Base-by-base conservation (phyloP, 352 stramenopile genomes). In the Elongisporangium anandrum region DNA sequence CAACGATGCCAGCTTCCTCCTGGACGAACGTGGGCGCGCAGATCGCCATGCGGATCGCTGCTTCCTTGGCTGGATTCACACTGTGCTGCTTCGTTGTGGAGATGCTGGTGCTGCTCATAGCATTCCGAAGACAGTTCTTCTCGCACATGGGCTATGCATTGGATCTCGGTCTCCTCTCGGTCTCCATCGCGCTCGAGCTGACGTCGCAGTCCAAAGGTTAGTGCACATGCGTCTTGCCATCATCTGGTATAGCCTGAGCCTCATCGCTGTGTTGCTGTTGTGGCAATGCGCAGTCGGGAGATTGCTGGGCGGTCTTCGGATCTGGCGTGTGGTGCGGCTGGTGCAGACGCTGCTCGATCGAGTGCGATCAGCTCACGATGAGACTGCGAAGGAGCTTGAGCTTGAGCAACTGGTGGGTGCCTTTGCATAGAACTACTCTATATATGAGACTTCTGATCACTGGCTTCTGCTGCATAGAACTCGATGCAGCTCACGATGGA, bases 251-350 rank as follows among this genome's bases (percentile, higher is more conserved):
- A 34, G 24, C 3, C 4, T 7, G 24, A 34, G 24, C 24, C 24
- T 34, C 24, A 34, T 34, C 24, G 3, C 24, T 34, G 24, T 34
- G 4, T n/a, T n/a, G n/a, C n/a, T n/a, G n/a, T n/a, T 59, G 51
- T 15, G 66, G 6, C 47, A 49, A 13, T 17, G 53, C 23, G 20
- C 56, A 92, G 80, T 39, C 13, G 34, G 72, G 19, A 69, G 80
- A 12, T 52, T 89, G 22, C 52, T 90, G 1, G 80, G 80, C 0
- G 29, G 87, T 3, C 41, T 92, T 24, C 76, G 82, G 0, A 29
- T 88, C 0, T 92, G 82, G 82, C 68, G 82, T 16, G 69, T 85
- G 7, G 67, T 89, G 54, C 78, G 82, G 1, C 60, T 92, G 9
- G 67, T 90, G 0, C 55, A 67, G 24, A 77, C 66, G 34, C 61